These are phyloP conservation scores for Malassezia pachydermatis DNA, from an alignment of 1,284 basidiomycete species.

Conservation along the genomic window DNA sequence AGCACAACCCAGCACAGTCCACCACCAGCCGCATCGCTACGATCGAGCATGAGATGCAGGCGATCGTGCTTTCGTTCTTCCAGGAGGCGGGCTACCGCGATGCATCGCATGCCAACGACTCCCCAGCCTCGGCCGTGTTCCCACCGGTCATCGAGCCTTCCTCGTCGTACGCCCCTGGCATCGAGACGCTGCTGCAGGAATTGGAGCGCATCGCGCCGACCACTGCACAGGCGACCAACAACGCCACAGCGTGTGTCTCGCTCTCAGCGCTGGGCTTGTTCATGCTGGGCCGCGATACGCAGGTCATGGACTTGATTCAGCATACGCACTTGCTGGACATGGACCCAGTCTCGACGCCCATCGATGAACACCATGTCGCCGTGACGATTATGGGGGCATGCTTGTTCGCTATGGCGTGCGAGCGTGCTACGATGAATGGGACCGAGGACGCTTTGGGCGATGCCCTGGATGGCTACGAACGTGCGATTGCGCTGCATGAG, in stretches of 20 bases:
- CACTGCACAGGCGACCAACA: conserved; percentile 9
- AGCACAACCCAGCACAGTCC: conserved; percentile 42
- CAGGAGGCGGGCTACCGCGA: conserved; percentile 26
- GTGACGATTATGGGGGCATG: conserved; percentile 1
- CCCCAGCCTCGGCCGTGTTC: conserved; percentile 24
- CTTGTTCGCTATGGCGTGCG: conserved; percentile 32
- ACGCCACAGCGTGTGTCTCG: conserved; percentile 20
- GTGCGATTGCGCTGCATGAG: conserved; percentile 43
- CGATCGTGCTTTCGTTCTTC: conserved; percentile 21
- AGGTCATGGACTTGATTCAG: conserved; percentile 33
- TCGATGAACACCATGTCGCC: conserved; percentile 19
- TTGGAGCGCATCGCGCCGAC: neutral
- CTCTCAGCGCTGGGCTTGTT: conserved; percentile 35
- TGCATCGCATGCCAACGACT: conserved; percentile 27
- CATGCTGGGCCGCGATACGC: conserved; percentile 35
- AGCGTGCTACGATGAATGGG: too few relatives aligned
- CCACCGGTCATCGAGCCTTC: conserved; percentile 26
- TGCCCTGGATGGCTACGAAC: conserved; percentile 34
- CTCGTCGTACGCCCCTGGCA: conserved; percentile 19
- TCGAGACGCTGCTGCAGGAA: conserved; percentile 25
- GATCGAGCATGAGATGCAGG: conserved; percentile 30
- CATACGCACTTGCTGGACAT: conserved; percentile 20
- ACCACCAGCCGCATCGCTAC: conserved; percentile 20
- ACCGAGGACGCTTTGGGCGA: conserved; percentile 24
- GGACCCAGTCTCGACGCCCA: neutral